A percentile compares a stretch with the other conserved stretches of the same genome.
These are phyloP conservation scores for Acacia melanoxylon DNA, from an alignment of 306 rosid species.

Conservation along the genomic window DNA sequence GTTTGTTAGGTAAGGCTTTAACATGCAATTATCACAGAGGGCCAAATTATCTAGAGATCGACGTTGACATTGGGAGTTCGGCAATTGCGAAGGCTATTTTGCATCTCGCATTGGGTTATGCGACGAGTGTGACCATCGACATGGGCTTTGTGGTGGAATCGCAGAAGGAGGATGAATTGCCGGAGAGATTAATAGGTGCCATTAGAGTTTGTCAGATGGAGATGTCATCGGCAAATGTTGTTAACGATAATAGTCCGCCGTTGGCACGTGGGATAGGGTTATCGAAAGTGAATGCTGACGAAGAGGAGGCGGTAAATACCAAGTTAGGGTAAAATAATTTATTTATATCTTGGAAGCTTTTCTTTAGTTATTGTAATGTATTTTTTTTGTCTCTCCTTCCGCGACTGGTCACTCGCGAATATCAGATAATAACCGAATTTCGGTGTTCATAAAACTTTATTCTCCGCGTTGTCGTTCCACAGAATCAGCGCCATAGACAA, in stretches of 20 bases:
- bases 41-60: constrained; percentile 70
- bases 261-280: constrained; percentile 47
- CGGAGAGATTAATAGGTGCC: constrained; percentile 80
- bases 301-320: constrained; percentile 10
- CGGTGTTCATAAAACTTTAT: not conserved
- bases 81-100: constrained; percentile 81
- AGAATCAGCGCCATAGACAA: not conserved
- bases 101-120: constrained; percentile 74
- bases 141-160: constrained; percentile 89
- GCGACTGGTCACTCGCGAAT: not conserved
- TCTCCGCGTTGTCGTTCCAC: not conserved
- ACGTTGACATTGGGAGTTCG: constrained; percentile 83
- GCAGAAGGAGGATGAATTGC: constrained; percentile 81
- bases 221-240: constrained; percentile 59
- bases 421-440: not conserved
- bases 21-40: constrained; percentile 78
- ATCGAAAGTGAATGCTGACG: constrained; percentile 63
- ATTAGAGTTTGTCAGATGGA: constrained; percentile 84
- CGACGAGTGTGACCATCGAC: constrained; percentile 69
- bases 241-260: constrained; percentile 35
- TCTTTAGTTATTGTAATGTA: not conserved
- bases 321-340: constrained; percentile 1
- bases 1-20: constrained; percentile 78
- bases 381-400: not conserved
- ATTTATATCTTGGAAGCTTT: not conserved